A percentile compares a stretch with the other conserved stretches of the same genome.
Evolutionary conservation across 73 alveolate genomes (phyloP).

Genomic region (Paramecium tetraurelia): DNA sequence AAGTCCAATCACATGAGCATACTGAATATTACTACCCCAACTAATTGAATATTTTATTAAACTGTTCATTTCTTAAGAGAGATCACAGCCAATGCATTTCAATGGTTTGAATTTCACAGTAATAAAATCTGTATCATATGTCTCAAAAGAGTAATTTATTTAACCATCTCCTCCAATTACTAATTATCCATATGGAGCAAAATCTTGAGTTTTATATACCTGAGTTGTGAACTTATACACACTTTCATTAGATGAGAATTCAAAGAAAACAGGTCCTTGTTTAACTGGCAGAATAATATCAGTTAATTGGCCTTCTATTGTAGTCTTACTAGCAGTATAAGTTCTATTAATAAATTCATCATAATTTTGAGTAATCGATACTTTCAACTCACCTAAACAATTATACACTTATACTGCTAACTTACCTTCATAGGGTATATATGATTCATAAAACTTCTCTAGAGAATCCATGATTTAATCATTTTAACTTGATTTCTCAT

Average conservation of each 20-base stretch:
- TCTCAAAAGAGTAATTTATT: not conserved
- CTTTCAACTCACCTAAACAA: conserved; percentile 28
- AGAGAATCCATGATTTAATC: not conserved
- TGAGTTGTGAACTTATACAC: not conserved
- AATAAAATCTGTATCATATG: not conserved
- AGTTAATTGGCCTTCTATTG: not conserved
- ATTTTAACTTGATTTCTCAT: not conserved
- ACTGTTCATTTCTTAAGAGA: not conserved
- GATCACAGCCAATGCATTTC: conserved; percentile 17
- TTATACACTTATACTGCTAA: not conserved
- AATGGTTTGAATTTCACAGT: not conserved
- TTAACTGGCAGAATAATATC: not conserved
- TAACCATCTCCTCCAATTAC: conserved; percentile 7
- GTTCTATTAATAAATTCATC: not conserved
- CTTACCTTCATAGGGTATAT: not conserved
- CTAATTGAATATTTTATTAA: not conserved
- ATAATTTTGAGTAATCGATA: not conserved
- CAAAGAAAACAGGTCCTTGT: not conserved
- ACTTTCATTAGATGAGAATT: not conserved
- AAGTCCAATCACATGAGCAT: not conserved
- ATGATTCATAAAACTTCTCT: conserved; percentile 17
- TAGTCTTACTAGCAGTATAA: not conserved
- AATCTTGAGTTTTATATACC: not conserved
- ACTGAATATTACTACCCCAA: conserved; percentile 6
- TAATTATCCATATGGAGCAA: not conserved